phyloP scores from a whole-genome alignment of 495 filamentous ascomycete species.

The Tuber melanosporum region DNA sequence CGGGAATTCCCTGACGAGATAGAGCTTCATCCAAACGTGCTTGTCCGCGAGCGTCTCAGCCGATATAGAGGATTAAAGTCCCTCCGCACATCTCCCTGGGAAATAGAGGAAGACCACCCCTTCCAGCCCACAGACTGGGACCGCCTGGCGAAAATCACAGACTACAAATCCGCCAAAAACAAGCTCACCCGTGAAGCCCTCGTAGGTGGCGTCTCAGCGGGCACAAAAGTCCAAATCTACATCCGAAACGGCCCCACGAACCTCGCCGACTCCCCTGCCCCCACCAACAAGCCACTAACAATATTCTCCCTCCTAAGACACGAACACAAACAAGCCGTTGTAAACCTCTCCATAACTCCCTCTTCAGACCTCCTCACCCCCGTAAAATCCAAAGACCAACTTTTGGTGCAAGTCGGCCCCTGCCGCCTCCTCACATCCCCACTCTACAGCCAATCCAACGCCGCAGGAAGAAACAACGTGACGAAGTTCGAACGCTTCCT shows the following conservation, averaged over 20 bases:
- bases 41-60: conserved; percentile 75
- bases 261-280: conserved; percentile 51
- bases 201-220: conserved; percentile 74
- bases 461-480: conserved; percentile 78
- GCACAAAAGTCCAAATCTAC: conserved; percentile 72
- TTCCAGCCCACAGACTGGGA: conserved; percentile 86
- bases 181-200: conserved; percentile 69
- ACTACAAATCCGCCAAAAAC: conserved; percentile 76
- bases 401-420: conserved; percentile 82
- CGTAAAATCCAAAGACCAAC: conserved; percentile 79
- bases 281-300: conserved; percentile 53
- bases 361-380: conserved; percentile 57
- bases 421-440: conserved; percentile 81
- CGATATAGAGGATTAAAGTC: conserved; percentile 88
- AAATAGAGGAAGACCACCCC: conserved; percentile 74
- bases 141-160: conserved; percentile 69
- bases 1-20: conserved; percentile 96
- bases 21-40: conserved; percentile 79
- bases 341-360: conserved; percentile 80
- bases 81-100: conserved; percentile 76
- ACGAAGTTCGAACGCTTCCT: conserved; percentile 94
- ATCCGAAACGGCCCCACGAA: conserved; percentile 63
- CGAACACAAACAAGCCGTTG: conserved; percentile 83
- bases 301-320: conserved; percentile 83
- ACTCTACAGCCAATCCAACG: conserved; percentile 74